Evolutionary conservation across 768 basidiomycete genomes (phyloP).

Genomic region (Pleurotus djamor): DNA sequence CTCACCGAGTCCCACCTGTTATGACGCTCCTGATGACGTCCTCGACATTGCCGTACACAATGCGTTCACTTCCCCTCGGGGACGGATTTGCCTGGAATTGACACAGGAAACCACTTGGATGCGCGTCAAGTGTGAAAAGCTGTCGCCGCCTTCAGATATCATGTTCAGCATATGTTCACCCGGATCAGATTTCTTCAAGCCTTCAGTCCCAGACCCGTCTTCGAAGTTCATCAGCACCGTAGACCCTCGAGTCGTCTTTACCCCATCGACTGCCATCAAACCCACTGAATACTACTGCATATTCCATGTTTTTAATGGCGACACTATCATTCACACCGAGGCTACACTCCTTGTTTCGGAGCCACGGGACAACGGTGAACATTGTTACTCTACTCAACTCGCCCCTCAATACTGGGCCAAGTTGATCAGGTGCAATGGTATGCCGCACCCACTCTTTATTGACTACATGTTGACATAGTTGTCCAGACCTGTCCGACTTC

Average conservation of each 20-base stretch:
- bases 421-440: constrained; percentile 18
- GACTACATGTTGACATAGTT: background rate
- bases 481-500: constrained; percentile 19
- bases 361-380: background rate
- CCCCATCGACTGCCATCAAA: constrained; percentile 11
- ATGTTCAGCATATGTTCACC: background rate
- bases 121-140: background rate
- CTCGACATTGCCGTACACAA: background rate
- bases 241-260: constrained; percentile 18
- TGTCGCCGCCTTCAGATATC: background rate
- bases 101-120: background rate
- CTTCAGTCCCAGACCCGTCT: background rate
- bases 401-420: constrained; percentile 21
- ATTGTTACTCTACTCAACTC: constrained; percentile 15
- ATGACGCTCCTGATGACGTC: background rate
- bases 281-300: constrained; percentile 16
- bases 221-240: constrained; percentile 5
- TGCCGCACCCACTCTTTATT: background rate
- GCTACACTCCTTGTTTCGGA: constrained; percentile 14
- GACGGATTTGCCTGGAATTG: background rate
- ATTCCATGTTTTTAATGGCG: constrained; percentile 20
- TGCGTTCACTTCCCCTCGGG: background rate
- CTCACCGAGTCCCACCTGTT: background rate
- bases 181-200: background rate
- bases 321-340: constrained; percentile 19